These are phyloP conservation scores for Neurospora sp. DNA, from an alignment of 495 filamentous ascomycete species.

Conservation along the genomic window DNA sequence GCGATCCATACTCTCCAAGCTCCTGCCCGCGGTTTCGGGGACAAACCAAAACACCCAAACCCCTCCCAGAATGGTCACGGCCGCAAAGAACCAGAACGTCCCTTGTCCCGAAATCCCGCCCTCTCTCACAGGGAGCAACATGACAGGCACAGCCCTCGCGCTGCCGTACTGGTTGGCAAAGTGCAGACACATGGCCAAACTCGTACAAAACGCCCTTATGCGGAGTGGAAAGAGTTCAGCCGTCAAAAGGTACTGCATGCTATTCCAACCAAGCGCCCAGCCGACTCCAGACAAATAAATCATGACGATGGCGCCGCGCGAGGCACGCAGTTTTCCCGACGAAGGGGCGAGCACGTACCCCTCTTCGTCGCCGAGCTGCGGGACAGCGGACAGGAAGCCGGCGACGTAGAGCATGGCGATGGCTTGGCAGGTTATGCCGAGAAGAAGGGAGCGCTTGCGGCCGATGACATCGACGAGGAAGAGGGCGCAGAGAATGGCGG, in stretches of 20 bases:
- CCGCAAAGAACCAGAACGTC: slow-evolving; percentile 59
- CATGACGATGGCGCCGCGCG: slow-evolving; percentile 51
- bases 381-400: slow-evolving; percentile 49
- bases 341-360: slow-evolving; percentile 12
- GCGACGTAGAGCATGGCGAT: slow-evolving; percentile 62
- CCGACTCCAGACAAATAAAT: slow-evolving; percentile 57
- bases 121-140: slow-evolving; percentile 35
- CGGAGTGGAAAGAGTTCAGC: slow-evolving; percentile 64
- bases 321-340: slow-evolving; percentile 24
- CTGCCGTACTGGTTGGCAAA: slow-evolving; percentile 69
- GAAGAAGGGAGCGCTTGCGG: slow-evolving; percentile 54
- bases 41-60: slow-evolving; percentile 49
- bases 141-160: slow-evolving; percentile 45
- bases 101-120: slow-evolving; percentile 41
- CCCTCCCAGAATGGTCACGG: slow-evolving; percentile 47
- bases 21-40: slow-evolving; percentile 56
- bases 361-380: slow-evolving; percentile 28
- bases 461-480: slow-evolving; percentile 69
- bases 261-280: slow-evolving; percentile 69
- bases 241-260: slow-evolving; percentile 65
- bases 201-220: slow-evolving; percentile 40
- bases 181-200: slow-evolving; percentile 48
- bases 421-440: slow-evolving; percentile 54
- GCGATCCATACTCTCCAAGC: slow-evolving; percentile 54
- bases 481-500: slow-evolving; percentile 53